A percentile compares a stretch with the other conserved stretches of the same genome.
phyloP scores from a whole-genome alignment of 805 yeast genomes.

The Nakazawaea wyomingensis region DNA sequence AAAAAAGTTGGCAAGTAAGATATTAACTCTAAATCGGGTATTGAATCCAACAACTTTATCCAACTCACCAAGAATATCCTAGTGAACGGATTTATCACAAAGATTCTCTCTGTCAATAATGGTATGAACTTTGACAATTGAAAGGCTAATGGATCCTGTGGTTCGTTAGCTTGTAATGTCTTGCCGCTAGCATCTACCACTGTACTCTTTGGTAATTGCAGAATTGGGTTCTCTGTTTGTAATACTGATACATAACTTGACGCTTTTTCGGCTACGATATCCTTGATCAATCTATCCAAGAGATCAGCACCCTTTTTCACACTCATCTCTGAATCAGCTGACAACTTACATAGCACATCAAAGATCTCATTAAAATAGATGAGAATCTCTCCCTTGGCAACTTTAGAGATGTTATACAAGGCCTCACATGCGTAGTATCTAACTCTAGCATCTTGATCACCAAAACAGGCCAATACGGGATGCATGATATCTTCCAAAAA shows the following conservation, averaged over 20 bases:
- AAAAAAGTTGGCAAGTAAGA: slow-evolving; percentile 85
- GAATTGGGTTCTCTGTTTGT: slow-evolving; percentile 32
- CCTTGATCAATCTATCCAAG: slow-evolving; percentile 84
- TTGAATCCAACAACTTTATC: slow-evolving; percentile 87
- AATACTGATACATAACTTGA: slow-evolving; percentile 78
- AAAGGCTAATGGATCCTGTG: slow-evolving; percentile 67
- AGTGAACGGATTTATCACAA: slow-evolving; percentile 88
- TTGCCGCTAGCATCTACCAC: slow-evolving; percentile 53
- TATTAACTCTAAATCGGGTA: slow-evolving; percentile 85
- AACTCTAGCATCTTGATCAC: slow-evolving; percentile 96
- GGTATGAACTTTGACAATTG: slow-evolving; percentile 87
- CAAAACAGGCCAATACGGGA: slow-evolving; percentile 92
- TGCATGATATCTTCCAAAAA: slow-evolving; percentile 83
- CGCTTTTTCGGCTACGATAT: slow-evolving; percentile 92
- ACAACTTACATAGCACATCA: slow-evolving; percentile 84
- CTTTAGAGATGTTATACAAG: slow-evolving; percentile 90
- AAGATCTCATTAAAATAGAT: slow-evolving; percentile 91
- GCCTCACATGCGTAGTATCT: slow-evolving; percentile 96
- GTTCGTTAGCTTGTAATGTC: slow-evolving; percentile 53
- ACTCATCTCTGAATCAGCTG: slow-evolving; percentile 85
- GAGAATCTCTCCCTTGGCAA: slow-evolving; percentile 91
- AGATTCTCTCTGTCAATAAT: slow-evolving; percentile 82
- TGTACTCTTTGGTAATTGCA: slow-evolving; percentile 32
- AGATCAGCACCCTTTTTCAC: slow-evolving; percentile 95
- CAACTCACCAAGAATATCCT: slow-evolving; percentile 89